These are phyloP conservation scores for Kalmusia sp. DNA, from an alignment of 2,329 filamentous ascomycete species.

Conservation along the genomic window DNA sequence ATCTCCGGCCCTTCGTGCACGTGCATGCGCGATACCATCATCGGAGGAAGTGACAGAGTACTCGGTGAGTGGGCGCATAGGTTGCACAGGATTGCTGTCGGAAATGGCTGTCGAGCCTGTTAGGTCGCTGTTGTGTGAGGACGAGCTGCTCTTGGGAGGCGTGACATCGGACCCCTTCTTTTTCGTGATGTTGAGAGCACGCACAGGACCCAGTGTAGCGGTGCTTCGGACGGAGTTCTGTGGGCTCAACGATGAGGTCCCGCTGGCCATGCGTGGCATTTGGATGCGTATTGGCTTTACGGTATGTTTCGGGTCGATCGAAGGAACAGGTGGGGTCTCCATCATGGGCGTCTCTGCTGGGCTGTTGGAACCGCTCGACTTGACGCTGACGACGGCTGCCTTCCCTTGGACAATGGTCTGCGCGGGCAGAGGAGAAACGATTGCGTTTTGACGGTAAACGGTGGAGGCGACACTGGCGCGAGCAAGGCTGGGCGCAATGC, in stretches of 20 bases:
- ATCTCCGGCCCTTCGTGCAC: conserved; percentile 33
- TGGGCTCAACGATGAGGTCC: conserved; percentile 34
- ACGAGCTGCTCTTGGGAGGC: conserved; percentile 37
- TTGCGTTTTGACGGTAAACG: conserved; percentile 89
- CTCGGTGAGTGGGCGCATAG: conserved; percentile 37
- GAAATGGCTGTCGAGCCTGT: conserved; percentile 29
- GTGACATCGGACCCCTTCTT: conserved; percentile 39
- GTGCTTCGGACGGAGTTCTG: conserved; percentile 46
- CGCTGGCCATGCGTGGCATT: conserved; percentile 46
- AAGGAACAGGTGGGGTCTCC: conserved; percentile 73
- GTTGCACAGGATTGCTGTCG: conserved; percentile 25
- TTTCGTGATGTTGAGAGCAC: conserved; percentile 54
- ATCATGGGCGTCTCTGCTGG: conserved; percentile 56
- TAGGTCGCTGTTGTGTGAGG: conserved; percentile 25
- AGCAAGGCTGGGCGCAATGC: conserved; percentile 57
- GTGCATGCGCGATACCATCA: conserved; percentile 39
- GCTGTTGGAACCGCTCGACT: conserved; percentile 66
- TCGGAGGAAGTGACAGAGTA: conserved; percentile 41
- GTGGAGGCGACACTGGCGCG: conserved; percentile 79
- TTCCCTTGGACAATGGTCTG: conserved; percentile 88
- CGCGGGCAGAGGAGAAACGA: conserved; percentile 78
- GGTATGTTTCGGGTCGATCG: conserved; percentile 66
- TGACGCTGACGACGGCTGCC: conserved; percentile 92
- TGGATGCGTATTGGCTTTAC: conserved; percentile 46
- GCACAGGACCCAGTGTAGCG: conserved; percentile 52